Conservation (phyloP, 257 asterid genomes). For the Prunella vulgaris region DNA sequence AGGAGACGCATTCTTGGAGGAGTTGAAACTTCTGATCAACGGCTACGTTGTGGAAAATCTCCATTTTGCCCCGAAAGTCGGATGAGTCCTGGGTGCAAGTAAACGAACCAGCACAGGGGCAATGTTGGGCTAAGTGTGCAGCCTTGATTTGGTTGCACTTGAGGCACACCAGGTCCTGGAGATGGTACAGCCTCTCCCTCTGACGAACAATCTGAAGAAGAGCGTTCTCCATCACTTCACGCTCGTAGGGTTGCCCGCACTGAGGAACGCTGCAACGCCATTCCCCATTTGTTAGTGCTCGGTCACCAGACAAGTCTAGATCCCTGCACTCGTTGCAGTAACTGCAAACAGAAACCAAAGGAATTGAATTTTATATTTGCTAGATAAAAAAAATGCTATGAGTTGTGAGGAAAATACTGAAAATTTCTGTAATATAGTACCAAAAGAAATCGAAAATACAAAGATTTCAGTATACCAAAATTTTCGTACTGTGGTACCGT, state of each 20-base stretch:
- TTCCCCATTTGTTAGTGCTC: slow-evolving; percentile 28
- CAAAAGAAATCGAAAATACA: too few species aligned
- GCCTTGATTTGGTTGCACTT: slow-evolving; percentile 88
- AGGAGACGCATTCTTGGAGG: slow-evolving; percentile 67
- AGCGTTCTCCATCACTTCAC: slow-evolving; percentile 73
- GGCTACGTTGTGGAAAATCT: slow-evolving; percentile 54
- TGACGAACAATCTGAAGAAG: slow-evolving; percentile 81
- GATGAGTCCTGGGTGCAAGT: slow-evolving; percentile 64
- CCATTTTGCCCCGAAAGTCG: slow-evolving; percentile 66
- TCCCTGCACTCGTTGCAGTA: slow-evolving; percentile 95
- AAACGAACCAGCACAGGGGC: slow-evolving; percentile 83
- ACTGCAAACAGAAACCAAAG: slow-evolving; percentile 35
- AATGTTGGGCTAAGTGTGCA: slow-evolving; percentile 76
- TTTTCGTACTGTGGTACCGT: too few species aligned
- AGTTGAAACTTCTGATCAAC: slow-evolving; percentile 68
- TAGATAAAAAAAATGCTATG: too few species aligned
- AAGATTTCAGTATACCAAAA: too few species aligned
- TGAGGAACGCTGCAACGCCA: slow-evolving; percentile 79
- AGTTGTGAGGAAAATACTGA: too few species aligned
- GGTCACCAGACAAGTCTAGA: slow-evolving; percentile 72
- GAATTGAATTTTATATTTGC: too few species aligned
- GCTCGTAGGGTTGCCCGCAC: slow-evolving; percentile 87
- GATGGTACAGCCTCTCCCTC: slow-evolving; percentile 83
- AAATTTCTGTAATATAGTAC: too few species aligned
- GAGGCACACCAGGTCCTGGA: slow-evolving; percentile 86